These are phyloP conservation scores for Eucalyptus camaldulensis DNA, from an alignment of 345 rosid genomes.

Conservation along the genomic window DNA sequence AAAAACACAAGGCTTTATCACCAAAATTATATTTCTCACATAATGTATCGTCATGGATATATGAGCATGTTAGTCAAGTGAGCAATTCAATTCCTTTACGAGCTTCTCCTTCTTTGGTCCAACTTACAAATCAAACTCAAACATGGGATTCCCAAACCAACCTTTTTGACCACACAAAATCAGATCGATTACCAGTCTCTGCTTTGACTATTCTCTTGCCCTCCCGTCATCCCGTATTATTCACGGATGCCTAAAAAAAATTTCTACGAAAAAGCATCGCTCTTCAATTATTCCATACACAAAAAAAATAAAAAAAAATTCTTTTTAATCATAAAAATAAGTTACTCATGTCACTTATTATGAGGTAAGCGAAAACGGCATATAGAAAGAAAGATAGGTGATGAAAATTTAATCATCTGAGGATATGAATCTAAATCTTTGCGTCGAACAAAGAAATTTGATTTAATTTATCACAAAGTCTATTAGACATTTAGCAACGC, in stretches of 20 bases:
- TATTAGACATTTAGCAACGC: background rate
- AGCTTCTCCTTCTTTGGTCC: background rate
- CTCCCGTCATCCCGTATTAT: background rate
- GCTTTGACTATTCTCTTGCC: background rate
- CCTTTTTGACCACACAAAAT: background rate
- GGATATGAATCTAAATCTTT: background rate
- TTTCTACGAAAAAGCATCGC: background rate
- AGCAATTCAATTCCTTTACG: background rate
- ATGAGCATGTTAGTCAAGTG: background rate
- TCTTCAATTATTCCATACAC: background rate
- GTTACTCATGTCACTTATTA: background rate
- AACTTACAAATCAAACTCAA: background rate
- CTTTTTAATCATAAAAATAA: background rate
- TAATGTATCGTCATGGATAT: background rate
- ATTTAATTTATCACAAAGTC: background rate
- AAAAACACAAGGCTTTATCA: background rate
- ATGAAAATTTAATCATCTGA: background rate
- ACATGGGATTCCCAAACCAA: background rate
- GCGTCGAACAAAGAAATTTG: background rate
- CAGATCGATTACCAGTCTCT: background rate
- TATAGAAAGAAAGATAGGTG: fast-evolving
- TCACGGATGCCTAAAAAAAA: background rate
- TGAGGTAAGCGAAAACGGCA: background rate
- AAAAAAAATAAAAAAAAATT: fast-evolving
- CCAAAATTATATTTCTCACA: background rate